Evolutionary conservation across 2,329 filamentous ascomycete species (phyloP), one percentile per base, ranked within the genome.

Genomic region (Penicillium fuscoglaucum): DNA sequence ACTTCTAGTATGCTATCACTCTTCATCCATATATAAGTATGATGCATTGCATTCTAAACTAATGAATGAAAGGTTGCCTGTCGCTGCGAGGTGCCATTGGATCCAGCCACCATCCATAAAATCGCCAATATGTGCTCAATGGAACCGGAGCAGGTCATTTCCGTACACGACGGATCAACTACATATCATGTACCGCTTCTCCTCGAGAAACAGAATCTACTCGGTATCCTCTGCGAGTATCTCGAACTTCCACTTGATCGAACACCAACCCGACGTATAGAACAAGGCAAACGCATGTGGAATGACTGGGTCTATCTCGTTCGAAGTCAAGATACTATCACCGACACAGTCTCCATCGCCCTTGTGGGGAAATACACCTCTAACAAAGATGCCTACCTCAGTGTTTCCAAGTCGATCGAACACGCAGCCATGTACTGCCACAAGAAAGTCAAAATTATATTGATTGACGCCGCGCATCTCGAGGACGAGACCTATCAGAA

Each of bases 171-270:
- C 74, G 91, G 98, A 76, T 82, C 88, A 21, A 92, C 92, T 13
- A 96, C 90, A 52, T 99, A 99, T 77, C 93, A 96, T 65, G 93
- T 98, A 3, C 95, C 95, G 0, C 82, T 97, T n/a, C 88, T 98
- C 26, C 87, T 98, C 15, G 85, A 93, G 67, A 83, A 92, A 66
- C 91, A 98, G 77, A 85, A 87, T 26, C 81, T 98, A 2, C 79
- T 93, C 9, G 75, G 81, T 13, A 83, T 86, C n/a, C 80, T 98
- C 55, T 82, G 82, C 39, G 78, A 83, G 19, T 82, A 86, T 19
- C 81, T 97, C 33, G 81, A 83, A 37, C 83, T 96, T 12, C 83
- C 90, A 61, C 73, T 78, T 19, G 69, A 88, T 47, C 67, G 72
- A 12, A 81, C 86, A 50, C 69, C 86, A 1, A 77, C 83, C 5